Conservation (phyloP, 2,329 filamentous ascomycete species). For the Leptographium galeiforme region DNA sequence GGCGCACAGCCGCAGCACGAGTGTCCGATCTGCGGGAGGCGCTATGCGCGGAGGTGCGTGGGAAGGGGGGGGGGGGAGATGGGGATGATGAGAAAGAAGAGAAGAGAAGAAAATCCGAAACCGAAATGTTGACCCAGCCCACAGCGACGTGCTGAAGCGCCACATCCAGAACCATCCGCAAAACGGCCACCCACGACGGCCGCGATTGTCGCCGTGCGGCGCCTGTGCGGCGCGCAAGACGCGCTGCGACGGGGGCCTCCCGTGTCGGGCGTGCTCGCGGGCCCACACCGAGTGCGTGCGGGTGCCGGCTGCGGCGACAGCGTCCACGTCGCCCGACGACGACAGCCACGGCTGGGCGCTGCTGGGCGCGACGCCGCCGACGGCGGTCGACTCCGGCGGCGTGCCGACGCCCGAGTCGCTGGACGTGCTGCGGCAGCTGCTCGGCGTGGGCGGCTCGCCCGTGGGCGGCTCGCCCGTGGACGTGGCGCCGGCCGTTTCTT, state of each 20-base stretch:
- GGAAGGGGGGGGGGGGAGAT: background rate
- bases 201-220: background rate
- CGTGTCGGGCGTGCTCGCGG: background rate
- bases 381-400: too few species aligned
- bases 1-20: slow-evolving; percentile 1
- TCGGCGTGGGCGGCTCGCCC: background rate
- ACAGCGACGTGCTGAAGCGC: slow-evolving; percentile 4
- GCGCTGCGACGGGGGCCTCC: background rate
- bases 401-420: too few species aligned
- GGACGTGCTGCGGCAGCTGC: background rate
- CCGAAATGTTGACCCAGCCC: background rate
- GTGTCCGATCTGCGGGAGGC: slow-evolving; percentile 2
- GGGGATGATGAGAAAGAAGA: background rate
- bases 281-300: background rate
- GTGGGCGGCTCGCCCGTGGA: background rate
- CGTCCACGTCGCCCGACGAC: background rate
- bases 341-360: background rate
- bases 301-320: background rate
- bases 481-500: too few species aligned
- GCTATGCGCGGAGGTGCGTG: slow-evolving; percentile 2
- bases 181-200: slow-evolving; percentile 1
- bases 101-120: too few species aligned
- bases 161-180: slow-evolving; percentile 3
- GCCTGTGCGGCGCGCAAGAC: background rate
- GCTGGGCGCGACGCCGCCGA: too few species aligned